These are phyloP conservation scores for Ustilago trichophora DNA, from an alignment of 1,284 basidiomycete genomes.

Conservation along the genomic window DNA sequence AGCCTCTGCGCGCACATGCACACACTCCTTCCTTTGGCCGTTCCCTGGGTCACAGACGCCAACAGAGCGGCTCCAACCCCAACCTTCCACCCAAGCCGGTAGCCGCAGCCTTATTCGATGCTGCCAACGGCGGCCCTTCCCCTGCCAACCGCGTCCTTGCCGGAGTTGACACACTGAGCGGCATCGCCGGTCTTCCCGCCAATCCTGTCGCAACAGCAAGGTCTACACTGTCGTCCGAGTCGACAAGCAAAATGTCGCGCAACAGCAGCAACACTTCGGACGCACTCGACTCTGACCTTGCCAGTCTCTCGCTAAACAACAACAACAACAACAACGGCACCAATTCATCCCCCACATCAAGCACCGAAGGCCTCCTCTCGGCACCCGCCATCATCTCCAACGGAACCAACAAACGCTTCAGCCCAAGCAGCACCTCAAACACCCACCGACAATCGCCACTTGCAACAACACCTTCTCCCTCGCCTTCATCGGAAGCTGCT, in stretches of 20 bases:
- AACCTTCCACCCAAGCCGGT: constrained; percentile 58
- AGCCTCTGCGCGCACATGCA: constrained; percentile 21
- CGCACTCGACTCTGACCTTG: constrained; percentile 16
- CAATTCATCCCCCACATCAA: not conserved
- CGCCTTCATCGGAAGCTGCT: constrained; percentile 5
- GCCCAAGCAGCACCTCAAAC: constrained; percentile 1
- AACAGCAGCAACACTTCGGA: constrained; percentile 17
- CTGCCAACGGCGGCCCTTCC: constrained; percentile 59
- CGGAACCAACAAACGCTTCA: constrained; percentile 2
- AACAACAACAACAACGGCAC: constrained; percentile 4
- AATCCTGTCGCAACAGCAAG: constrained; percentile 39
- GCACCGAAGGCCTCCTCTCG: constrained; percentile 1
- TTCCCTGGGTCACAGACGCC: constrained; percentile 45
- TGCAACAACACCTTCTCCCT: not conserved
- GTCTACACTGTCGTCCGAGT: constrained; percentile 13
- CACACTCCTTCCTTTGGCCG: constrained; percentile 39
- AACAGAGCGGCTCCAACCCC: constrained; percentile 53
- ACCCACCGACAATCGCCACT: not conserved
- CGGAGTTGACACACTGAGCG: constrained; percentile 41
- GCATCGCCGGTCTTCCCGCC: constrained; percentile 43
- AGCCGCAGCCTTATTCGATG: constrained; percentile 60
- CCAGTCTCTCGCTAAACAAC: constrained; percentile 19
- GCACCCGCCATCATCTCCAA: constrained; percentile 15
- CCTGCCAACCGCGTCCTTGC: constrained; percentile 54
- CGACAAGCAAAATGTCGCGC: constrained; percentile 32